A percentile compares a stretch with the other conserved stretches of the same genome.
phyloP scores from a whole-genome alignment of 176 grass and related monocot genomes.

The Secale cereale region DNA sequence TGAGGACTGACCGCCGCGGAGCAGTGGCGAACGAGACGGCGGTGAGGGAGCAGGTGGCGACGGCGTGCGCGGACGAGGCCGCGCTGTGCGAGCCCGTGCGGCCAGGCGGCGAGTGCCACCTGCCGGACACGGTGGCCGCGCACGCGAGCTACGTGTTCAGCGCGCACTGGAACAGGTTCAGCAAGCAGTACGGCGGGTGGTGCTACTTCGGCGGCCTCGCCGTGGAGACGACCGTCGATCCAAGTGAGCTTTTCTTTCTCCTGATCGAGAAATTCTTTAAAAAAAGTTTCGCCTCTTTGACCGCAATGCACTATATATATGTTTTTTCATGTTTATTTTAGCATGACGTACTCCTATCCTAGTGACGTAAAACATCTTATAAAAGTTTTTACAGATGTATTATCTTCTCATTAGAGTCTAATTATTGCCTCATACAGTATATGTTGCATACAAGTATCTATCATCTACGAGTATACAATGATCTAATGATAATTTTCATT shows the following conservation, averaged over 20 bases:
- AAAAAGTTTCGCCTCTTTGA: background rate
- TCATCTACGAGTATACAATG: background rate
- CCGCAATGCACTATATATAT: background rate
- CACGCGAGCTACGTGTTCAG: slow-evolving; percentile 63
- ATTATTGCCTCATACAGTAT: no score
- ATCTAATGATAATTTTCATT: background rate
- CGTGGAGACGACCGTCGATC: slow-evolving; percentile 48
- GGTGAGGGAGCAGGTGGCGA: slow-evolving; percentile 21
- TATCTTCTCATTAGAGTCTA: no score
- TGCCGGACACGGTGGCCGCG: slow-evolving; percentile 23
- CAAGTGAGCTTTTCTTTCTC: slow-evolving; percentile 31
- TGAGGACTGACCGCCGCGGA: slow-evolving; percentile 2
- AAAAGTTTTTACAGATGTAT: no score
- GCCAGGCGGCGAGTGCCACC: slow-evolving; percentile 31
- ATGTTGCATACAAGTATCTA: background rate
- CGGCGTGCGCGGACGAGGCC: slow-evolving; percentile 38
- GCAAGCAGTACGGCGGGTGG: slow-evolving; percentile 42
- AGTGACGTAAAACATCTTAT: no score
- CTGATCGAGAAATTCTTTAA: background rate
- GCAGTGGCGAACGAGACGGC: slow-evolving; percentile 23
- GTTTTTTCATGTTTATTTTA: no score
- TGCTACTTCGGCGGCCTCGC: slow-evolving; percentile 67
- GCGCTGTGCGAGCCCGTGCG: slow-evolving; percentile 36
- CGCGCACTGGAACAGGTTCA: slow-evolving; percentile 67
- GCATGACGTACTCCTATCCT: no score